Base-by-base conservation (phyloP, 2,329 filamentous ascomycete species). In the Diaporthe citri region DNA sequence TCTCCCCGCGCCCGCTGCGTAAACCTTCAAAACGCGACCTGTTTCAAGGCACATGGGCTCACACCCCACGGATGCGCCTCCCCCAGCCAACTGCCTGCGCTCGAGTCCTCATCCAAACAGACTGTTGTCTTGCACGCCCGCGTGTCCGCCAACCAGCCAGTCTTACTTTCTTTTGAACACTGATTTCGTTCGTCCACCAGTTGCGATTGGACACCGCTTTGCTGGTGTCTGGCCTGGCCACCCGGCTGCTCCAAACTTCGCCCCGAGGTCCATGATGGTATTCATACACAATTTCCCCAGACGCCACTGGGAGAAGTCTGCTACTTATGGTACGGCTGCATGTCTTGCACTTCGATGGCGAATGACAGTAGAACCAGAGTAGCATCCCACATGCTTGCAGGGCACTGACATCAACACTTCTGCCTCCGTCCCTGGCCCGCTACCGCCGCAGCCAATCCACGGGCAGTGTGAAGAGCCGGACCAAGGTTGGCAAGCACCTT, bases 31-130 rank as follows among this genome's bases (percentile, higher is more conserved):
- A 75, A 75, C 73, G 22, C 62, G 20, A 22, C 69, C 59, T 39
- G 73, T 75, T 75, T 75, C 73, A 75, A 17, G 34, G 51, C 59
- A 41, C 59, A 67, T 71, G 41, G 34, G 51, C 31, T 56, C 43
- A 56, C 62, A 36, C 64, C 64, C n/a, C 60, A 46, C 59, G 12
- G 25, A 22, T 46, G 46, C 36, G 20, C 36, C 13, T 43, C 48
- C 51, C 46, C 17, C 25, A 41, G 15, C 59, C 75, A 77, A 22
- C 46, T 12, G 6, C 59, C 46, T 4, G 56, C 34, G 31, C 31
- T 72, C 8, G 28, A 66, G 41, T 51, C 62, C 13, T 67, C 62
- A 7, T 66, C 34, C 34, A 36, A 41, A 55, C 13, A 41, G 15
- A 28, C 25, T 60, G 41, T 28, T 34, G 39, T 31, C 28, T 41